Evolutionary conservation across 805 yeast genomes (phyloP).

Genomic region (Wickerhamiella sorbophila): DNA sequence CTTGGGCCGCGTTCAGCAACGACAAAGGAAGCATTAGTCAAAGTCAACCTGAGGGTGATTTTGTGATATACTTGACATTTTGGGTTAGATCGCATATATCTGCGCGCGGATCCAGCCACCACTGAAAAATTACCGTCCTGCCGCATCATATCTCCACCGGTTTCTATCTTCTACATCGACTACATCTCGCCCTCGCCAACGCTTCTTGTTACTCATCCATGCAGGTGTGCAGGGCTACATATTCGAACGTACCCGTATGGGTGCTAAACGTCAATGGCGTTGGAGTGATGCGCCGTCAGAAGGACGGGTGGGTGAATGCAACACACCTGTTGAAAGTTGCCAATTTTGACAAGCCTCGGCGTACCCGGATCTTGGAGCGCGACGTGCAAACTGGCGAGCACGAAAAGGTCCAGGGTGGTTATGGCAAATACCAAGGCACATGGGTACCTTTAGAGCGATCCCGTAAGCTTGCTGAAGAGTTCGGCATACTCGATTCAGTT

Average conservation of each 20-base stretch:
- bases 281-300: constrained; percentile 76
- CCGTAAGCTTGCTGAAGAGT: constrained; percentile 45
- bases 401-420: constrained; percentile 94
- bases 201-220: not conserved
- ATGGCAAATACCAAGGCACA: constrained; percentile 93
- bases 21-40: constrained; percentile 86
- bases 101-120: too few species aligned
- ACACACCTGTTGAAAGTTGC: constrained; percentile 91
- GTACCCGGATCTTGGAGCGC: constrained; percentile 81
- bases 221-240: constrained; percentile 30
- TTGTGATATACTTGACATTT: too few species aligned
- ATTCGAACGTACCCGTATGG: constrained; percentile 33
- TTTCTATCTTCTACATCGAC: too few species aligned
- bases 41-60: too few species aligned
- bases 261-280: constrained; percentile 50
- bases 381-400: constrained; percentile 85
- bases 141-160: too few species aligned
- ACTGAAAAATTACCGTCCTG: too few species aligned
- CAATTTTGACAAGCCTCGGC: constrained; percentile 81
- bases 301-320: constrained; percentile 94
- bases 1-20: constrained; percentile 78
- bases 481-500: constrained; percentile 47
- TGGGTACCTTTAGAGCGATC: constrained; percentile 87
- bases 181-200: not conserved
- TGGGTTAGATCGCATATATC: too few species aligned